Percentiles rank a stretch among this genome's conserved stretches.
These are phyloP conservation scores for Sordariomycetes sp. DNA, from an alignment of 2,329 filamentous ascomycete species.

Conservation along the genomic window DNA sequence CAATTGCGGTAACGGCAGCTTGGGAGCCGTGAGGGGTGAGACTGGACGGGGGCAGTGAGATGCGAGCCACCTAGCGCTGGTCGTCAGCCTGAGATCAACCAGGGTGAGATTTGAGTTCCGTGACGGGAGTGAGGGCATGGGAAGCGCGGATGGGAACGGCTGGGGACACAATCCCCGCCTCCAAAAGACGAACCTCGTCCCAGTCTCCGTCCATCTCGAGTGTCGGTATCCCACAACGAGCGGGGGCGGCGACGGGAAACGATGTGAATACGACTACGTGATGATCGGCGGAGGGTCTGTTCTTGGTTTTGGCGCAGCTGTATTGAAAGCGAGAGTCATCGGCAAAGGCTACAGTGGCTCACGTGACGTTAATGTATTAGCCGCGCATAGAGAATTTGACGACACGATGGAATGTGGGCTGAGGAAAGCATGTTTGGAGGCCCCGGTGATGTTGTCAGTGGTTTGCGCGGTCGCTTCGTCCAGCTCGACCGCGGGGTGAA, in stretches of 20 bases:
- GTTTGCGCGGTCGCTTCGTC: background rate
- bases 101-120: background rate
- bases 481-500: background rate
- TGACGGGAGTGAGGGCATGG: background rate
- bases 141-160: background rate
- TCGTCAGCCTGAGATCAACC: conserved; percentile 4
- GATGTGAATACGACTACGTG: background rate
- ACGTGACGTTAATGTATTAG: background rate
- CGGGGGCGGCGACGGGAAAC: background rate
- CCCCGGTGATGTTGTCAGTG: background rate
- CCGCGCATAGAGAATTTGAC: background rate
- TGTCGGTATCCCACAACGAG: background rate
- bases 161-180: background rate
- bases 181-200: conserved; percentile 46
- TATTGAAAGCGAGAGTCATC: background rate
- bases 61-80: conserved; percentile 10
- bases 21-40: conserved; percentile 57
- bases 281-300: background rate
- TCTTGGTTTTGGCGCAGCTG: background rate
- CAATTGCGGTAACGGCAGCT: conserved; percentile 59
- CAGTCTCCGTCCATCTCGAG: conserved; percentile 53
- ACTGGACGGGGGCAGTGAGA: conserved; percentile 38
- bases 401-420: background rate
- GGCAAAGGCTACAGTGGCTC: background rate
- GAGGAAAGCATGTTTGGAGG: background rate